These are phyloP conservation scores for Colletotrichum liriopes DNA, from an alignment of 2,329 filamentous ascomycete species.

Conservation along the genomic window DNA sequence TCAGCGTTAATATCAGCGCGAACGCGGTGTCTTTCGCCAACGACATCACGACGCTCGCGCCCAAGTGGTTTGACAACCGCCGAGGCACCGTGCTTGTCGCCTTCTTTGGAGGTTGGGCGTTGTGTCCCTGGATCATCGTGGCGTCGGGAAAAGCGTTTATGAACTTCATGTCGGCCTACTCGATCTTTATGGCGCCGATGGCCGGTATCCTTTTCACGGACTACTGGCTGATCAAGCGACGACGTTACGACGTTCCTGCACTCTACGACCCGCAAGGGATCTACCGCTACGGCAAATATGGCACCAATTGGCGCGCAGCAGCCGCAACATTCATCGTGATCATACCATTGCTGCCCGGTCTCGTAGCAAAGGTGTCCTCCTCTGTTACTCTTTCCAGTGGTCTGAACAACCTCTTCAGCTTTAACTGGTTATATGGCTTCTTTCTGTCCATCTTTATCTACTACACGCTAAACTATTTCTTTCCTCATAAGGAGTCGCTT, in stretches of 20 bases:
- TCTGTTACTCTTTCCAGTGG: conserved; percentile 46
- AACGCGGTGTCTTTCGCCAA: conserved; percentile 51
- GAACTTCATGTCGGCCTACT: conserved; percentile 52
- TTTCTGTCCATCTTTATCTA: conserved; percentile 45
- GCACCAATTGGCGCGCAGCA: conserved; percentile 54
- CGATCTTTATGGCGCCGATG: conserved; percentile 58
- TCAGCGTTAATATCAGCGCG: conserved; percentile 50
- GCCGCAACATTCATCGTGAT: conserved; percentile 49
- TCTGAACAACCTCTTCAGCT: conserved; percentile 48
- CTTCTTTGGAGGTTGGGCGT: conserved; percentile 52
- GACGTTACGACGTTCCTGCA: conserved; percentile 57
- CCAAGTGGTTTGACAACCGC: conserved; percentile 51
- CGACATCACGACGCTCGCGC: conserved; percentile 50
- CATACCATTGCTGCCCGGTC: conserved; percentile 46
- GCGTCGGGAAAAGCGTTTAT: conserved; percentile 50
- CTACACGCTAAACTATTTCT: conserved; percentile 44
- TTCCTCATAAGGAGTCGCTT: conserved; percentile 45
- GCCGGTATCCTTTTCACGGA: conserved; percentile 59
- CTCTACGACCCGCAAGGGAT: conserved; percentile 59
- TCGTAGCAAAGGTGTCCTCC: conserved; percentile 46
- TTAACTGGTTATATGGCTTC: conserved; percentile 52
- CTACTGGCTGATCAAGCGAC: conserved; percentile 56
- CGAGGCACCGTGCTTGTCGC: conserved; percentile 51
- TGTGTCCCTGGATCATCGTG: conserved; percentile 55
- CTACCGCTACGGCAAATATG: conserved; percentile 53